Percentiles rank a stretch among this genome's conserved stretches.
Evolutionary conservation across 139 green algal species (phyloP).

Genomic region (Micractinium sp.): DNA sequence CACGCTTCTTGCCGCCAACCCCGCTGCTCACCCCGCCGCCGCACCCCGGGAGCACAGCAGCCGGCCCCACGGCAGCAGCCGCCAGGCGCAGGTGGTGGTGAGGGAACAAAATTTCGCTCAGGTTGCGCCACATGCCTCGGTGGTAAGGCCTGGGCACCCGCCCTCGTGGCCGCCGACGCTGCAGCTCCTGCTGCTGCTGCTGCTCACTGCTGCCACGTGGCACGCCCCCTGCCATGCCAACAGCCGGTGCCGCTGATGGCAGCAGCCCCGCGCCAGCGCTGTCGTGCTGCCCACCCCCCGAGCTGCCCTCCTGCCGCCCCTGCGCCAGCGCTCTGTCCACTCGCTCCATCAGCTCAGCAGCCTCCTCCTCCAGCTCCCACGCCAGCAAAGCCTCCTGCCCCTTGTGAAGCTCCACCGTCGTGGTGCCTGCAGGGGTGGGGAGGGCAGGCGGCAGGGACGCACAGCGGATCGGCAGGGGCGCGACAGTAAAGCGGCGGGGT

Average conservation of each 20-base stretch:
- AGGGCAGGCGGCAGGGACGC: neutral
- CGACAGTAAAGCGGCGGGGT: neutral
- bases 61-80: neutral
- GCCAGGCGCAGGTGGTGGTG: constrained; percentile 8
- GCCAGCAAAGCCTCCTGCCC: neutral
- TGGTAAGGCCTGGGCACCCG: neutral
- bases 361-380: neutral
- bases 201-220: neutral
- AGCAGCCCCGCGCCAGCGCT: neutral
- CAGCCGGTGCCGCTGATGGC: neutral
- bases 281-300: neutral
- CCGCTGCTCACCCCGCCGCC: neutral
- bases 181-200: neutral
- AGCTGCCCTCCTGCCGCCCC: neutral
- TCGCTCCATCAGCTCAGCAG: neutral
- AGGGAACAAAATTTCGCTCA: constrained; percentile 39
- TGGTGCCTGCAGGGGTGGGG: neutral
- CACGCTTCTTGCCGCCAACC: neutral
- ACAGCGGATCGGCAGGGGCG: too few relatives aligned
- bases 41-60: neutral
- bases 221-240: neutral
- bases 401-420: constrained; percentile 38
- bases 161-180: neutral
- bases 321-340: neutral
- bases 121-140: constrained; percentile 21